Evolutionary conservation across 140 eudicot species (phyloP).

Genomic region (Flaveria floridana): DNA sequence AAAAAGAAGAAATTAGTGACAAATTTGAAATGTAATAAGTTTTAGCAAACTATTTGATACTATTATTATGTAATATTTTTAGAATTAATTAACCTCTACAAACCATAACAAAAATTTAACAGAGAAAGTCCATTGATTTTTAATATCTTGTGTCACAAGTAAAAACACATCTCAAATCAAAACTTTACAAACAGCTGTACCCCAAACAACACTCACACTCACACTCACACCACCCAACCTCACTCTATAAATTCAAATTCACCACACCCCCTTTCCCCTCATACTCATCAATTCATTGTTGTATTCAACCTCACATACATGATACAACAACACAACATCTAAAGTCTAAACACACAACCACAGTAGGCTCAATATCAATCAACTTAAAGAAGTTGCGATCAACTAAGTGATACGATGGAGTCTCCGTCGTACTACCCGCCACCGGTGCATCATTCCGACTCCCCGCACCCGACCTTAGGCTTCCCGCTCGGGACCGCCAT

Average conservation of each 20-base stretch:
- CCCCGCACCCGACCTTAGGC: slow-evolving; percentile 61
- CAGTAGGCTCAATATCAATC: no score
- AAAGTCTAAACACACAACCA: no score
- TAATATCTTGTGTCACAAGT: no score
- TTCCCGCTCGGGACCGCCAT: slow-evolving; percentile 78
- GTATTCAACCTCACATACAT: neutral
- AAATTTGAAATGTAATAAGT: no score
- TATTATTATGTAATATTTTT: no score
- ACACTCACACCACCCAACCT: neutral
- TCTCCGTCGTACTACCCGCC: slow-evolving; percentile 55
- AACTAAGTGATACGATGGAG: slow-evolving; percentile 36
- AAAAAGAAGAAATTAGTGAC: no score
- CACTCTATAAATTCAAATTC: slow-evolving; percentile 29
- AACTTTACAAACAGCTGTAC: slow-evolving; percentile 29
- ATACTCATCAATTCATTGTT: neutral
- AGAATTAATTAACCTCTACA: no score
- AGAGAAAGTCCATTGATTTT: no score
- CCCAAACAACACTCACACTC: slow-evolving; percentile 10
- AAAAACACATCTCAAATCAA: no score
- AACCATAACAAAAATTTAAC: no score
- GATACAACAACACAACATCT: neutral
- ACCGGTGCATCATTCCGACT: slow-evolving; percentile 29
- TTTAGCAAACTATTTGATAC: no score
- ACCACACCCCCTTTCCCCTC: slow-evolving; percentile 1
- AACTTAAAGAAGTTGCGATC: neutral